phyloP scores from a whole-genome alignment of 768 basidiomycete genomes.

The Tricholoma matsutake region DNA sequence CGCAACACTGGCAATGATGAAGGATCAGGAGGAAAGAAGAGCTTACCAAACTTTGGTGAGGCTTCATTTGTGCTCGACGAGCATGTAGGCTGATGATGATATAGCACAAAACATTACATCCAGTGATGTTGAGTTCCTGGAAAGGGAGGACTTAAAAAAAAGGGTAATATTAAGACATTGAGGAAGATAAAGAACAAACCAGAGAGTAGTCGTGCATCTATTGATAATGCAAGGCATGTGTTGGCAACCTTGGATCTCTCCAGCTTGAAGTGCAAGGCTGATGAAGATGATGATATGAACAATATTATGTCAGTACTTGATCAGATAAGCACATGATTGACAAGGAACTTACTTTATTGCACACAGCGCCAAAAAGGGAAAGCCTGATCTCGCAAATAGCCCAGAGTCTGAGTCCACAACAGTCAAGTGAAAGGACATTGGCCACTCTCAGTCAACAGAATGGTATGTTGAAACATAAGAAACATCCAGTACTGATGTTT shows the following conservation, averaged over 20 bases:
- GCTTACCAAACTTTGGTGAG: not conserved
- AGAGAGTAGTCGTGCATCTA: not conserved
- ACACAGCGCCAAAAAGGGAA: not conserved
- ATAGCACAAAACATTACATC: not conserved
- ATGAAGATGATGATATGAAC: not conserved
- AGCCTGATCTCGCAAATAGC: not conserved
- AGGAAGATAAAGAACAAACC: not conserved
- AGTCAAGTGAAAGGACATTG: not conserved
- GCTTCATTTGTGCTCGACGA: not conserved
- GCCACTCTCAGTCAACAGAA: not conserved
- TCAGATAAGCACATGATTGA: not conserved
- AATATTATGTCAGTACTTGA: not conserved
- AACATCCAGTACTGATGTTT: not conserved
- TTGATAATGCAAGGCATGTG: not conserved
- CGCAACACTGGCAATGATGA: not conserved
- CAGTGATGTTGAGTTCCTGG: not conserved
- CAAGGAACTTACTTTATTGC: not conserved
- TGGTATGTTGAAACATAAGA: not conserved
- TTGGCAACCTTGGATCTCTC: not conserved
- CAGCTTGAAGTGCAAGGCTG: not conserved
- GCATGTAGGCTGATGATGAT: not conserved
- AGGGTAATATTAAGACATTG: not conserved
- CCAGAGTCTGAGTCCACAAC: not conserved
- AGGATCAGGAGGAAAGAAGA: not conserved
- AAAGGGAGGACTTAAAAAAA: not conserved